These are phyloP conservation scores for Beauveria brongniartii DNA, from an alignment of 2,329 filamentous ascomycete species.

Conservation along the genomic window DNA sequence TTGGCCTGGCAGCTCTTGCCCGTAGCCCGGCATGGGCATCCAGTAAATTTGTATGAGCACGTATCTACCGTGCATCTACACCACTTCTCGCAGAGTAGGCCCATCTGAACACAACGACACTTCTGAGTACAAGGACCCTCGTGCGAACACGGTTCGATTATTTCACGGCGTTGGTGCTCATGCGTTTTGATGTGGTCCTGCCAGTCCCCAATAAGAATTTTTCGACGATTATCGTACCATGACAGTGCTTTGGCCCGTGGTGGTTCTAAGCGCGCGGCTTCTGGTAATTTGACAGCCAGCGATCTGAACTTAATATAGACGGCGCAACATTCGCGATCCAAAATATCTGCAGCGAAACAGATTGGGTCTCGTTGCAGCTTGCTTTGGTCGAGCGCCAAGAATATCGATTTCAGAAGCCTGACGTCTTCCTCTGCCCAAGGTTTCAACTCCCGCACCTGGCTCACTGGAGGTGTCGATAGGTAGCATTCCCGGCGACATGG, in stretches of 20 bases:
- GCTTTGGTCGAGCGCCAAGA: constrained; percentile 33
- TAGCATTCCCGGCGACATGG: constrained; percentile 3
- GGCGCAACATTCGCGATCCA: constrained; percentile 45
- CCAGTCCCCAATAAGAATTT: constrained; percentile 46
- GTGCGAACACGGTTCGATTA: constrained; percentile 60
- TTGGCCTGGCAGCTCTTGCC: constrained; percentile 52
- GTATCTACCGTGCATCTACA: constrained; percentile 54
- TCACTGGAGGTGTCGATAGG: neutral
- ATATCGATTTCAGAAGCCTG: constrained; percentile 39
- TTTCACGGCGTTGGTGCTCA: constrained; percentile 46
- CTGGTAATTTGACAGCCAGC: constrained; percentile 20
- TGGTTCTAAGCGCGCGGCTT: constrained; percentile 20
- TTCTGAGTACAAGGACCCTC: constrained; percentile 56
- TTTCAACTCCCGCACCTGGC: neutral
- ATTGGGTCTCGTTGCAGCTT: constrained; percentile 33
- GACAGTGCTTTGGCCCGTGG: constrained; percentile 36
- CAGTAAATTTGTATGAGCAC: constrained; percentile 57
- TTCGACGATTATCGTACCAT: constrained; percentile 51
- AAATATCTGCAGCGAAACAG: constrained; percentile 41
- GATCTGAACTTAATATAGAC: constrained; percentile 30
- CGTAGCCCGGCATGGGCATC: constrained; percentile 53
- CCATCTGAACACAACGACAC: constrained; percentile 55
- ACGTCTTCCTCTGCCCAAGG: constrained; percentile 42
- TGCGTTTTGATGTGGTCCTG: constrained; percentile 46
- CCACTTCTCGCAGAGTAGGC: constrained; percentile 63